These are phyloP conservation scores for Phytophthora tubulina DNA, from an alignment of 352 stramenopile species.

Conservation along the genomic window DNA sequence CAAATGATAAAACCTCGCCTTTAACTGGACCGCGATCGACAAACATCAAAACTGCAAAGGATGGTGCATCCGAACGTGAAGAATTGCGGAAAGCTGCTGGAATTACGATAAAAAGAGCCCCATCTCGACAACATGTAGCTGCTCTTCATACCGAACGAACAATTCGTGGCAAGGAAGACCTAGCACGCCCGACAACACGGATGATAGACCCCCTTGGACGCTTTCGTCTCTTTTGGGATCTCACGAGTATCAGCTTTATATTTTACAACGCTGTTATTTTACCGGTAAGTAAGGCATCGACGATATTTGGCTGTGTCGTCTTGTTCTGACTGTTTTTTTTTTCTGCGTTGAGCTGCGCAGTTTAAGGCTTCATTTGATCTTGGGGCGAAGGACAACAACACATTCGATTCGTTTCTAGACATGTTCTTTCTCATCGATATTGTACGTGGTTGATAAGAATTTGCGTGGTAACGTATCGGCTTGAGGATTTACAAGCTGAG, in stretches of 20 bases:
- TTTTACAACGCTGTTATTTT: conserved; percentile 79
- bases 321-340: conserved; percentile 10
- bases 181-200: conserved; percentile 32
- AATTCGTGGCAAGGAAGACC: conserved; percentile 40
- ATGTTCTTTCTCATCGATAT: conserved; percentile 75
- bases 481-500: background rate
- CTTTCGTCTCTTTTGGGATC: conserved; percentile 71
- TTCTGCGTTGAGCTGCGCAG: conserved; percentile 24
- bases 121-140: conserved; percentile 18
- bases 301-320: background rate
- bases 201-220: conserved; percentile 73
- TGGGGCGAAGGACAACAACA: conserved; percentile 42
- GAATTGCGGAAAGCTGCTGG: conserved; percentile 28
- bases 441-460: conserved; percentile 40
- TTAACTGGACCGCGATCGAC: background rate
- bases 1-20: background rate
- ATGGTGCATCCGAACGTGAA: conserved; percentile 20
- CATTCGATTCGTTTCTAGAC: conserved; percentile 64
- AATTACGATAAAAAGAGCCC: conserved; percentile 23
- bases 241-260: conserved; percentile 77
- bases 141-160: conserved; percentile 45
- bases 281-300: conserved; percentile 47
- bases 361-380: conserved; percentile 75
- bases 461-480: background rate
- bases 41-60: conserved; percentile 2